These are phyloP conservation scores for Rhodosporidiobolus sp. DNA, from an alignment of 768 basidiomycete genomes.

Conservation along the genomic window DNA sequence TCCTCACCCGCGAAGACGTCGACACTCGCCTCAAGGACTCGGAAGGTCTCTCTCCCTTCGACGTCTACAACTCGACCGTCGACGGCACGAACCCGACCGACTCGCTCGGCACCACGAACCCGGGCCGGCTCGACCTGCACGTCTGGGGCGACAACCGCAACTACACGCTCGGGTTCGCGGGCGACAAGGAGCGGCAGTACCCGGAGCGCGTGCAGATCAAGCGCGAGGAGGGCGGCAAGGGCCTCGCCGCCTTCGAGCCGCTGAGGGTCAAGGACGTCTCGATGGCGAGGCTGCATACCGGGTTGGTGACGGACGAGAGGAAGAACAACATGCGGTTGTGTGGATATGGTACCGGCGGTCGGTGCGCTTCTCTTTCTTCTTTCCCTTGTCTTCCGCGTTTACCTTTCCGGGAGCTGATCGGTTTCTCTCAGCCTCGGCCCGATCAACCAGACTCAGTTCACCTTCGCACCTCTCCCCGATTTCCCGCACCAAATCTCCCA, in stretches of 20 bases:
- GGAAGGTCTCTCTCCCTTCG: constrained; percentile 87
- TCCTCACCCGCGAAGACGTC: constrained; percentile 70
- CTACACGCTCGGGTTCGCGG: constrained; percentile 79
- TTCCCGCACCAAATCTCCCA: constrained; percentile 59
- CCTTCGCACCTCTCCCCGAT: constrained; percentile 61
- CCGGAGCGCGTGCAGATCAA: constrained; percentile 70
- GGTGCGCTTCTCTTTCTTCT: constrained; percentile 53
- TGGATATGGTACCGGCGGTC: constrained; percentile 83
- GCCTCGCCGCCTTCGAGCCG: constrained; percentile 59
- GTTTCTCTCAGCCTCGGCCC: constrained; percentile 66
- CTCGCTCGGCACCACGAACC: constrained; percentile 26
- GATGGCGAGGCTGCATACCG: constrained; percentile 90
- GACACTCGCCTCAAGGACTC: constrained; percentile 71
- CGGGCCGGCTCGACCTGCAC: constrained; percentile 60
- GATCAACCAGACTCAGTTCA: constrained; percentile 73
- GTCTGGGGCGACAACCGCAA: constrained; percentile 90
- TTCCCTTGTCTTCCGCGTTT: constrained; percentile 9
- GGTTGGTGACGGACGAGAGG: constrained; percentile 64
- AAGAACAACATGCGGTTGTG: constrained; percentile 75
- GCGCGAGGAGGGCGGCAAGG: constrained; percentile 35
- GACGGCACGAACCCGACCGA: constrained; percentile 63
- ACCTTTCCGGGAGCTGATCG: too few relatives aligned
- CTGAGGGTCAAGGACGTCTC: constrained; percentile 63
- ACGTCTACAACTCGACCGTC: constrained; percentile 87
- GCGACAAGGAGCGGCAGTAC: constrained; percentile 69